Conservation (phyloP, 2,329 filamentous ascomycete genomes). For the Monosporascus sp. region DNA sequence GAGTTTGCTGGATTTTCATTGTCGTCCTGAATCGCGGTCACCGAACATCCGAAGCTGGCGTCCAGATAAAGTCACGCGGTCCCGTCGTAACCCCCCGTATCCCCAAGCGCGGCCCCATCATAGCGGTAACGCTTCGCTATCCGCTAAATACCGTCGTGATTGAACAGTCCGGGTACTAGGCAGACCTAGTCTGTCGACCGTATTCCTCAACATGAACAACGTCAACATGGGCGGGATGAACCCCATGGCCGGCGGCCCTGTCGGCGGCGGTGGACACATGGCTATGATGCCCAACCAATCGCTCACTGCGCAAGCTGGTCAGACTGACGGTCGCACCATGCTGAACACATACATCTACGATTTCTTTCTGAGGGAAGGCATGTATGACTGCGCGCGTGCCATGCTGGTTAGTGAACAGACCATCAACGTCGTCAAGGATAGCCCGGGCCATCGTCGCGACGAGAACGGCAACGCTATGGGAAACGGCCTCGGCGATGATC, state of each 20-base stretch:
- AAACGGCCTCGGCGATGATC: conserved; percentile 67
- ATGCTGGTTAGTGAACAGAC: conserved; percentile 63
- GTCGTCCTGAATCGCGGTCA: not conserved
- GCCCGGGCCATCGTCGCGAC: conserved; percentile 61
- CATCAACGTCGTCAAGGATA: conserved; percentile 63
- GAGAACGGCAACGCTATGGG: conserved; percentile 60
- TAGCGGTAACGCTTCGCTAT: not conserved
- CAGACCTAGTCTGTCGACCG: conserved; percentile 36
- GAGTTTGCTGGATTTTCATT: not conserved
- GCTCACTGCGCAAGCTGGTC: conserved; percentile 29
- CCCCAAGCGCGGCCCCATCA: conserved; percentile 20
- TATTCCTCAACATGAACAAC: conserved; percentile 50
- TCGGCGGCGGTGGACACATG: conserved; percentile 49
- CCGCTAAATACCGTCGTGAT: conserved; percentile 10
- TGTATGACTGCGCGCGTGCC: conserved; percentile 77
- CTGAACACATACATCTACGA: conserved; percentile 89
- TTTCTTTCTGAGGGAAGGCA: conserved; percentile 80
- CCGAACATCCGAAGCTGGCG: not conserved
- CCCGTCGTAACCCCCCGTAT: conserved; percentile 2
- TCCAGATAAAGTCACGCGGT: not conserved
- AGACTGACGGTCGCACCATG: conserved; percentile 42
- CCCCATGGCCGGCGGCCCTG: conserved; percentile 60
- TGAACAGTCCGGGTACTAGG: conserved; percentile 16
- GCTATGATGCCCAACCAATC: conserved; percentile 60
- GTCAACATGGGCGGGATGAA: conserved; percentile 65